Evolutionary conservation across 805 yeast species (phyloP), one percentile per base, ranked within the genome.

Genomic region (Teunomyces kruisii): DNA sequence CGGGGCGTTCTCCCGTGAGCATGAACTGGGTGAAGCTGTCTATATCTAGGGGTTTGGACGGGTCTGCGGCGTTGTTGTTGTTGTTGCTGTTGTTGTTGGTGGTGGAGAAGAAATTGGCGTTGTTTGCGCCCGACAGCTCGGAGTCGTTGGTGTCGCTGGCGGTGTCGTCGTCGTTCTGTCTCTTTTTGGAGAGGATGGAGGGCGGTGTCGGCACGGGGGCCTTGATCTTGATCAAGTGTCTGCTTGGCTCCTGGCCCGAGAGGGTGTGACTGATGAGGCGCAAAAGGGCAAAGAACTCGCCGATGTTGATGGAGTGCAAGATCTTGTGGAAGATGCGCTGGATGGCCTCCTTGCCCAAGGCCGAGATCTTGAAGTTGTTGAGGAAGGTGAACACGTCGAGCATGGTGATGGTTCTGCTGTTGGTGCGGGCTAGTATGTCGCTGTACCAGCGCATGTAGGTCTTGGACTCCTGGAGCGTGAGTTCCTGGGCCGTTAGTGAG

Each of bases 361-460:
- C 74, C 2, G 81, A 57, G 10, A 92, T 67, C 44, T 80, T 83
- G 70, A 92, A 92, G 62, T 92, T 91, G 55, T 76, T 74, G 47
- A 94, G 70, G 61, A 92, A 92, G 39, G 70, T 70, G 64, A 86
- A 82, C n/a, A 88, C 87, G 61, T 94, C 98, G 9, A 74, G 77
- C 50, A 92, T 68, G 3, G 83, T 74, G 6, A 92, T 81, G 27
- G 87, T 67, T 48, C 83, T 75, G 35, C 83, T 76, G 31, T 83
- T 82, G 50, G 86, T 85, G 43, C 91, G 78, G 37, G 86, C 75
- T 30, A 86, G 76, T 27, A 92, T 80, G 57, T 88, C 91, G 53
- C 89, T 85, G 63, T 91, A 92, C 99, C 99, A 92, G 52, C 97
- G 74, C 54, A 92, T 79, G 64, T 92, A 92, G 1, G 97, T 86